Conservation (phyloP, 2,329 filamentous ascomycete species). For the Aspergillus sclerotialis region DNA sequence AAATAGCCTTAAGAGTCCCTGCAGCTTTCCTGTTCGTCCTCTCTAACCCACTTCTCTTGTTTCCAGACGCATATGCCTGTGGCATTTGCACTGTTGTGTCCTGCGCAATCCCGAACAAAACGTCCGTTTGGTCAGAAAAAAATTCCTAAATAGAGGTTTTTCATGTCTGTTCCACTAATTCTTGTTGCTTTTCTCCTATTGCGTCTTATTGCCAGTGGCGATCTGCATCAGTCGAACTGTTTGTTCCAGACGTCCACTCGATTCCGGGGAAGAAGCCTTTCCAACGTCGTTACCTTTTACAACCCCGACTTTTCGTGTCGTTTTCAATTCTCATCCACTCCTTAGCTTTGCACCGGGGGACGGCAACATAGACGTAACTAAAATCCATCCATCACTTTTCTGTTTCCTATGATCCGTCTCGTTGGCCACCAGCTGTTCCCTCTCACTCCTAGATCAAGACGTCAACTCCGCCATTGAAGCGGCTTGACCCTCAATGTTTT, state of each 20-base stretch:
- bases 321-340: constrained; percentile 3
- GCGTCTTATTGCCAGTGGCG: constrained; percentile 10
- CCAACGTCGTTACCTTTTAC: no score
- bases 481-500: constrained; percentile 13
- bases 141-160: constrained; percentile 7
- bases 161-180: constrained; percentile 12
- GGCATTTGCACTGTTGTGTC: constrained; percentile 10
- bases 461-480: constrained; percentile 6
- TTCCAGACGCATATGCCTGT: constrained; percentile 12
- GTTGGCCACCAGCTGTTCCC: background rate
- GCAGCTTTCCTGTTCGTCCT: constrained; percentile 22
- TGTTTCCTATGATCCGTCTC: no score
- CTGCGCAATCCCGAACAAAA: constrained; percentile 17
- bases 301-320: constrained; percentile 6
- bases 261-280: constrained; percentile 10
- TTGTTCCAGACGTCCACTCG: constrained; percentile 13
- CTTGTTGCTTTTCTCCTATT: constrained; percentile 5
- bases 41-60: constrained; percentile 12
- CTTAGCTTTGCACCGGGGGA: constrained; percentile 1
- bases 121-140: constrained; percentile 18
- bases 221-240: constrained; percentile 18
- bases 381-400: background rate
- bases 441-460: constrained; percentile 5
- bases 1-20: constrained; percentile 20
- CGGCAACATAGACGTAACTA: constrained; percentile 11